A percentile compares a stretch with the other conserved stretches of the same genome.
These are phyloP conservation scores for Xylaria sp. DNA, from an alignment of 2,329 filamentous ascomycete genomes.

Conservation along the genomic window DNA sequence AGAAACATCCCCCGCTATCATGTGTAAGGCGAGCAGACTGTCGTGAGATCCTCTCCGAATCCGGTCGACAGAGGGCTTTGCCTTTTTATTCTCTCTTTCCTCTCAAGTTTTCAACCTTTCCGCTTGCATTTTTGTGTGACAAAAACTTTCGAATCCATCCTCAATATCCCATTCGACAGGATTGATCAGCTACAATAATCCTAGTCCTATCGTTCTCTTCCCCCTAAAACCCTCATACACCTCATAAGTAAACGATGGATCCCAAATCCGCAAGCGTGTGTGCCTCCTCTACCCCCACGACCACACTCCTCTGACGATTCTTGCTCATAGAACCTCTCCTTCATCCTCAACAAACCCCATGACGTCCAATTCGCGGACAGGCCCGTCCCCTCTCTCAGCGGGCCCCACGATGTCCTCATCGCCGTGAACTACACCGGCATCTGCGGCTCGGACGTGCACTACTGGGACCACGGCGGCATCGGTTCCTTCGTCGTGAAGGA, in stretches of 20 bases:
- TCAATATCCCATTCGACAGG: background rate
- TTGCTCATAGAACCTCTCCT: slow-evolving; percentile 72
- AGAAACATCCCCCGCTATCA: slow-evolving; percentile 17
- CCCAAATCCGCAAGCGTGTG: slow-evolving; percentile 33
- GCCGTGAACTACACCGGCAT: slow-evolving; percentile 85
- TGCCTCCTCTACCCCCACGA: slow-evolving; percentile 7
- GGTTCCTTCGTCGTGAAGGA: slow-evolving; percentile 81
- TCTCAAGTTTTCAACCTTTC: background rate
- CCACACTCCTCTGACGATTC: slow-evolving; percentile 5
- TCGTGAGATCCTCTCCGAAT: slow-evolving; percentile 25
- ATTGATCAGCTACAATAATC: background rate
- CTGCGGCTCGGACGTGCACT: slow-evolving; percentile 86
- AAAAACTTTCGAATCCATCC: background rate
- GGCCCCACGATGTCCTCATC: slow-evolving; percentile 76
- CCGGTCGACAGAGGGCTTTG: slow-evolving; percentile 15
- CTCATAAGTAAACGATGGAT: slow-evolving; percentile 24
- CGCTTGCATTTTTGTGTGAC: background rate
- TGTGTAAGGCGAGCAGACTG: slow-evolving; percentile 9
- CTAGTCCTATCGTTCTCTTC: background rate
- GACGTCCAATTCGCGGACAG: slow-evolving; percentile 76
- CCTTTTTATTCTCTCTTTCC: slow-evolving; percentile 4
- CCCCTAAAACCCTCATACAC: background rate
- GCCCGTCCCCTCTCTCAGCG: slow-evolving; percentile 68
- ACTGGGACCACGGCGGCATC: slow-evolving; percentile 86
- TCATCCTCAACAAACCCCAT: slow-evolving; percentile 76